A percentile compares a stretch with the other conserved stretches of the same genome.
Evolutionary conservation across 192 early-diverging fungal genomes (phyloP).

Genomic region (Coemansia sp.): DNA sequence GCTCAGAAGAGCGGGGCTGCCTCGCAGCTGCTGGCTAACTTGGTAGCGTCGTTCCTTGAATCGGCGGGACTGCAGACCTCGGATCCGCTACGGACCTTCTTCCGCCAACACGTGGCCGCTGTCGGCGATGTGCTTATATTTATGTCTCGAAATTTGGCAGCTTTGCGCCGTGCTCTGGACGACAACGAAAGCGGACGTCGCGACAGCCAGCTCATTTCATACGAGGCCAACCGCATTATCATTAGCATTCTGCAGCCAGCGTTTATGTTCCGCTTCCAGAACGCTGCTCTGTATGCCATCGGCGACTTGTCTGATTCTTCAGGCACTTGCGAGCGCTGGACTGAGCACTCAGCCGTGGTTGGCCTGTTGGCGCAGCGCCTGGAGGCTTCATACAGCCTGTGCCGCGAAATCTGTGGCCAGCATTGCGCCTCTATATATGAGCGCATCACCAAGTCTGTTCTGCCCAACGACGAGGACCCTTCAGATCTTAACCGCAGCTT

Average conservation of each 20-base stretch:
- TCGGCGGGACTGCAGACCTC: constrained; percentile 19
- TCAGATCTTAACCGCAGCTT: constrained; percentile 6
- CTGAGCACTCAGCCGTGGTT: constrained; percentile 14
- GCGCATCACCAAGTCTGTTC: constrained; percentile 21
- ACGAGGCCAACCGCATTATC: constrained; percentile 36
- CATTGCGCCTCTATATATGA: constrained; percentile 31
- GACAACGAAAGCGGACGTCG: constrained; percentile 19
- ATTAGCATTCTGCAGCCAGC: constrained; percentile 26
- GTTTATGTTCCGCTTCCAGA: constrained; percentile 30
- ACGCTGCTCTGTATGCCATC: constrained; percentile 28
- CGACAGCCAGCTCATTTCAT: constrained; percentile 27
- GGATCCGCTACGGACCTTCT: constrained; percentile 41
- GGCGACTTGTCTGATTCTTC: neutral
- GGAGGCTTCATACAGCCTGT: constrained; percentile 32
- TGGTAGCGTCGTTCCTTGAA: constrained; percentile 31
- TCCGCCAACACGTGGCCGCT: constrained; percentile 25
- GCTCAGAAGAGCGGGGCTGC: constrained; percentile 13
- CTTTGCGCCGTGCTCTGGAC: constrained; percentile 24
- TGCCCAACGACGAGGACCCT: constrained; percentile 25
- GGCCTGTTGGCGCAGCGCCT: constrained; percentile 27
- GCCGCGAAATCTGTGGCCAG: constrained; percentile 29
- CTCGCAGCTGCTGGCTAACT: constrained; percentile 31
- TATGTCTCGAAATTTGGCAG: constrained; percentile 28
- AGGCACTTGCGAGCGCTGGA: constrained; percentile 23
- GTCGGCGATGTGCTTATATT: constrained; percentile 31